phyloP scores from a whole-genome alignment of 192 early-diverging fungal genomes.

The Backusella morwellensis region DNA sequence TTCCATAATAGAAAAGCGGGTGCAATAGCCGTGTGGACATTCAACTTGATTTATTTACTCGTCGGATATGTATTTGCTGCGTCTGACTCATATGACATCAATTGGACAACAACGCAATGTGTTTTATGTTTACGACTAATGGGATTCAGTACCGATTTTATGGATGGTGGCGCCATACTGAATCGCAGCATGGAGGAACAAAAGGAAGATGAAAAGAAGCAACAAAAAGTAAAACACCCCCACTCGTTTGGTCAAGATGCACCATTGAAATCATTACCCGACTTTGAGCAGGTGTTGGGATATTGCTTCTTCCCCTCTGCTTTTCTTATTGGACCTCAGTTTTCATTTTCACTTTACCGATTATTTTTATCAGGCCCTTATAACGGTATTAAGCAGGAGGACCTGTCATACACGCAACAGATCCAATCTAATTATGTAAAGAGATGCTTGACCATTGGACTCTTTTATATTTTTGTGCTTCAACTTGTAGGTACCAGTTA shows the following conservation, averaged over 20 bases:
- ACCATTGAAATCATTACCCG: constrained; percentile 42
- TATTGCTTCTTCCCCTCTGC: constrained; percentile 56
- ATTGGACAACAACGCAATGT: constrained; percentile 64
- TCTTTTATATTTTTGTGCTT: constrained; percentile 42
- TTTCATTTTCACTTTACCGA: constrained; percentile 55
- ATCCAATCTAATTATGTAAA: constrained; percentile 31
- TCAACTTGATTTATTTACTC: constrained; percentile 51
- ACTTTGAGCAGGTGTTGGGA: constrained; percentile 43
- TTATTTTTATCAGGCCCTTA: constrained; percentile 4
- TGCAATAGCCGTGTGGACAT: constrained; percentile 38
- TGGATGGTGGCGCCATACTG: constrained; percentile 37
- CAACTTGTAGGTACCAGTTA: constrained; percentile 45
- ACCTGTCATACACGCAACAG: constrained; percentile 19
- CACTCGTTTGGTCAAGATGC: constrained; percentile 49
- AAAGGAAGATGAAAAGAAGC: neutral
- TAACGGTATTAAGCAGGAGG: neutral
- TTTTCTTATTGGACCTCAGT: constrained; percentile 63
- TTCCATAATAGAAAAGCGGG: constrained; percentile 34
- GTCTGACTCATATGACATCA: constrained; percentile 54
- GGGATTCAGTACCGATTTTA: constrained; percentile 58
- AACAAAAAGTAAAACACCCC: neutral
- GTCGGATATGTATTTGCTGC: constrained; percentile 41
- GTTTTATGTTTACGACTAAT: constrained; percentile 61
- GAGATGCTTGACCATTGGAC: constrained; percentile 36
- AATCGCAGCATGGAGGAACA: neutral